A percentile compares a stretch with the other conserved stretches of the same genome.
Evolutionary conservation across 441 rosid genomes (phyloP).

Genomic region (Isatis lusitanica): DNA sequence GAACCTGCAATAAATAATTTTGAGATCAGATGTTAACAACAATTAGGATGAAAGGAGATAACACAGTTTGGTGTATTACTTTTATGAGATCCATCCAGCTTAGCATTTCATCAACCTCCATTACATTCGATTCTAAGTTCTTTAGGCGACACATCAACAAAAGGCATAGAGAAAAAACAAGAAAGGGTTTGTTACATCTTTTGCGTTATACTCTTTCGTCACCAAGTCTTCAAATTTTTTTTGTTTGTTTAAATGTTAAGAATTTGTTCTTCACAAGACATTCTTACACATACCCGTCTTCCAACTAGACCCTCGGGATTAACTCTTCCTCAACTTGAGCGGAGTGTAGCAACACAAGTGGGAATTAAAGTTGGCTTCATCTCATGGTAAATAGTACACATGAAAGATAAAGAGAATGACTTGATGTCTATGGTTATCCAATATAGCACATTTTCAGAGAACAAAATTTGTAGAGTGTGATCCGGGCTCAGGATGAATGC

Average conservation of each 20-base stretch:
- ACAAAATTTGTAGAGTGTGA: no score
- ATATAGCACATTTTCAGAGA: no score
- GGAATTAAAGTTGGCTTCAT: background rate
- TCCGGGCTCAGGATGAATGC: no score
- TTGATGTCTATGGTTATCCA: no score
- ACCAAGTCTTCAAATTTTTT: background rate
- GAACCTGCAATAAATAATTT: slow-evolving; percentile 4
- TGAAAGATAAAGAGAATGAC: background rate
- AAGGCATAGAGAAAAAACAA: background rate
- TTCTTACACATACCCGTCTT: background rate
- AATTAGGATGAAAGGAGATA: background rate
- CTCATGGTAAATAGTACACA: background rate
- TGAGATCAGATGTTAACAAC: background rate
- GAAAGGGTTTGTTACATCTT: background rate
- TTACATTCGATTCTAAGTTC: background rate
- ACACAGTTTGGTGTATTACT: slow-evolving; percentile 15
- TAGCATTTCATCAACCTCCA: slow-evolving; percentile 6
- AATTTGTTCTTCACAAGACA: background rate
- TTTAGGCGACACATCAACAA: background rate
- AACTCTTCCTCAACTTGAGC: slow-evolving; percentile 1
- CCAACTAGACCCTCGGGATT: slow-evolving; percentile 8
- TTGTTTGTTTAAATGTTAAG: no score
- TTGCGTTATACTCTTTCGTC: background rate
- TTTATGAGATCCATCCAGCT: slow-evolving; percentile 23
- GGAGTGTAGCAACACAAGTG: background rate